Evolutionary conservation across 345 rosid species (phyloP), one percentile per base, ranked within the genome.

Genomic region (Populus davidiana): DNA sequence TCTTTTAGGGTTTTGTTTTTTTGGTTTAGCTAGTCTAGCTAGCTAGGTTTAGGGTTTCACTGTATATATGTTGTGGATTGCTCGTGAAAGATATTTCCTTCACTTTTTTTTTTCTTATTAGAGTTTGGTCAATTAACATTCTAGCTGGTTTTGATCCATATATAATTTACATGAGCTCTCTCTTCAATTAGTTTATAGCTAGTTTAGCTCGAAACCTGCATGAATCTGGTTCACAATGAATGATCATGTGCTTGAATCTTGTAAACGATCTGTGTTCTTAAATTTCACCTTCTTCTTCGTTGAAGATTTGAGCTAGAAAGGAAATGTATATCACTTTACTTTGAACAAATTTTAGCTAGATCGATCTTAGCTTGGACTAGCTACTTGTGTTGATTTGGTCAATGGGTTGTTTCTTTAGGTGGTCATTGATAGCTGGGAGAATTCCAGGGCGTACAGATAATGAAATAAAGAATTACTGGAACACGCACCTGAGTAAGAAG

Each of bases 381-480:
- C 27, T 23, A 11, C 17, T 70, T 27, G 25, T 33, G 35, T 43
- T 59, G 64, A 59, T n/a, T 23, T 23, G 13, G 9, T 59, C 64
- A 23, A 23, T 9, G 64, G 5, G 11, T 36, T 33, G 62, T 23
- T 31, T 38, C 61, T 31, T 56, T 63, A 90, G 98, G 87, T 91
- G 98, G 98, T 86, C 98, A 11, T 36, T 93, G 84, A 93, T 93
- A 56, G 98, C 96, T 5, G 98, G 98, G 67, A 91, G 98, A 78
- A 88, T 93, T 54, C 97, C 98, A 0, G 98, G 98, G 27, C 86
- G 98, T 14, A 93, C 98, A 0, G 98, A 93, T 71, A 93, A 93
- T 67, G 98, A 90, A 79, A 93, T 93, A 69, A 93, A 93, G 91
- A 93, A 93, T 81, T 93, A 92, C 66, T 93, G 98, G 98, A 92